Evolutionary conservation across 257 asterid genomes (phyloP), one percentile per base, ranked within the genome.

Genomic region (Anisodus acutangulus): DNA sequence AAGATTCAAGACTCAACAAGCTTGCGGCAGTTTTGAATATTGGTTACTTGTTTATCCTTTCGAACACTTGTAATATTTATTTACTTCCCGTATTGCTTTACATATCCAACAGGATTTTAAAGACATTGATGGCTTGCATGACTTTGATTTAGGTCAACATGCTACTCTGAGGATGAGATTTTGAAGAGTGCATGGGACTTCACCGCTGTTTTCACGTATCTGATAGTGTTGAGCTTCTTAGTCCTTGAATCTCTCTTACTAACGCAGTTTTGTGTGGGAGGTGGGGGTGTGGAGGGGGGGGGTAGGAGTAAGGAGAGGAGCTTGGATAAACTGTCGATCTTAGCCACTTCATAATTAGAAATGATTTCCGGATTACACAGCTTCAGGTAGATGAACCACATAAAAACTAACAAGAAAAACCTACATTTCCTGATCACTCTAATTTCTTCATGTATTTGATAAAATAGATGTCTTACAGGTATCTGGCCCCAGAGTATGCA

Each of bases 401-500:
- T 69, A 69, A 69, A 8, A 39, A 39, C 54, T 37, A 68, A 68
- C 76, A 37, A n/a, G 79, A 4, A 70, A 39, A 43, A 70, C 57
- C 79, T 70, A 43, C 79, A 71, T 43, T 71, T 71, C 55, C 79
- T 43, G 39, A 71, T 43, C 79, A 71, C 58, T 54, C 15, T 54
- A 45, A 45, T n/a, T 71, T 17, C 35, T 70, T 71, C 54, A 71
- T 45, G 57, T 45, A 71, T 71, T 17, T 71, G 57, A 43, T 71
- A n/a, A 70, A 45, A n/a, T 49, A 17, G 47, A 26, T 11, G 15
- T 78, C 81, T 78, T 80, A 78, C 76, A 86, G 89, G 79, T 86
- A 86, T 22, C 66, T 86, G 62, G 89, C 89, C 26, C 87, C 85
- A 19, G 87, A 84, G 26, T 86, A 83, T 80, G 87, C 87, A 58